phyloP scores from a whole-genome alignment of 345 rosid genomes.

The Eucalyptus cloeziana region DNA sequence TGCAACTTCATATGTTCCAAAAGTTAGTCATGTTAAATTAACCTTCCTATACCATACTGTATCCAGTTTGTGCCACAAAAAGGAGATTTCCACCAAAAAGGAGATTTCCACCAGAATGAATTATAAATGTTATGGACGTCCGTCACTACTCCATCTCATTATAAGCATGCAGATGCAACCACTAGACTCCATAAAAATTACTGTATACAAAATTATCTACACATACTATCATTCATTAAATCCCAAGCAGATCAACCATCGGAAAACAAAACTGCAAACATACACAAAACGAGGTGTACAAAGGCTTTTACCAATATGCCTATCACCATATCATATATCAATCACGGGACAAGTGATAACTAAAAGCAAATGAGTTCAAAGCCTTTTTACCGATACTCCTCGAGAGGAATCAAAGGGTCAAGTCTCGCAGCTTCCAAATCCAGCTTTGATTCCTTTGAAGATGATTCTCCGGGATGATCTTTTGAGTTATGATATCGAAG shows the following conservation, averaged over 20 bases:
- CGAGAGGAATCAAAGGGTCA: slow-evolving; percentile 74
- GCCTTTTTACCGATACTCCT: slow-evolving; percentile 65
- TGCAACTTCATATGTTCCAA: neutral
- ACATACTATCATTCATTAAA: neutral
- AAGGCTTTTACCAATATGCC: neutral
- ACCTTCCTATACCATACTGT: neutral
- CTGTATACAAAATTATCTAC: neutral
- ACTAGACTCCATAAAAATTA: neutral
- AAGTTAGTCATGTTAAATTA: neutral
- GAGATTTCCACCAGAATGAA: neutral
- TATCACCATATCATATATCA: neutral
- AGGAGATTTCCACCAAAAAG: neutral
- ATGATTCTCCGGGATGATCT: slow-evolving; percentile 81
- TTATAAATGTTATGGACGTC: neutral
- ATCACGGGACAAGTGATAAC: neutral
- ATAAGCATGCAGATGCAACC: neutral
- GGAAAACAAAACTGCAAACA: neutral
- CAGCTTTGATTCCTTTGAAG: slow-evolving; percentile 68
- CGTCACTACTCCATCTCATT: neutral
- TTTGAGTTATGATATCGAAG: slow-evolving; percentile 67
- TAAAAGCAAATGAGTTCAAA: neutral
- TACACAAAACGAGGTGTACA: neutral
- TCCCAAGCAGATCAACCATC: neutral
- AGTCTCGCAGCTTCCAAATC: slow-evolving; percentile 85
- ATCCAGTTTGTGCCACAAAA: neutral